Evolutionary conservation across 352 stramenopile genomes (phyloP).

Genomic region (Saprolegnia parasitica): DNA sequence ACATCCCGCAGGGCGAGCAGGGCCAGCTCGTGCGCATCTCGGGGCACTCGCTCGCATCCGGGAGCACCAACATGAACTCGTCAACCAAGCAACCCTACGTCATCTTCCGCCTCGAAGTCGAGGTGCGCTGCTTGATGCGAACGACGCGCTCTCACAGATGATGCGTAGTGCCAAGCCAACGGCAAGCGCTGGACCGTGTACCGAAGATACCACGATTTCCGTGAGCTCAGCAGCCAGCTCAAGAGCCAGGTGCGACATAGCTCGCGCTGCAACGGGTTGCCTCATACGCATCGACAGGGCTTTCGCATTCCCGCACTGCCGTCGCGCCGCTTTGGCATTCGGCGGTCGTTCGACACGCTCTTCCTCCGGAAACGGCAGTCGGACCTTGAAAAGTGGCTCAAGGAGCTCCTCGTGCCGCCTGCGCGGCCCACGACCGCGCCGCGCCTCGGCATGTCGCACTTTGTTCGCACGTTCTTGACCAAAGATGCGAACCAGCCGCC

Average conservation of each 20-base stretch:
- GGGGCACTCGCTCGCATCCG: conserved; percentile 68
- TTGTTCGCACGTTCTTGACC: conserved; percentile 16
- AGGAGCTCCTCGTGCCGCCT: conserved; percentile 67
- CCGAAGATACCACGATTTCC: conserved; percentile 81
- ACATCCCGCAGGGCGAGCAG: conserved; percentile 57
- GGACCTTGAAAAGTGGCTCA: conserved; percentile 79
- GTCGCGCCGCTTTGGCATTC: conserved; percentile 61
- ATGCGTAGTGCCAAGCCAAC: conserved; percentile 58
- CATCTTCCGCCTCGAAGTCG: conserved; percentile 76
- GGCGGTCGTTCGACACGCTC: conserved; percentile 68
- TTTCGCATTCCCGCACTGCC: conserved; percentile 69
- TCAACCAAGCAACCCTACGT: conserved; percentile 43
- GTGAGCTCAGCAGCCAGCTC: conserved; percentile 73
- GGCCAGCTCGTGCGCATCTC: conserved; percentile 76
- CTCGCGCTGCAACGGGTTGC: background rate
- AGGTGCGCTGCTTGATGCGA: conserved; percentile 25
- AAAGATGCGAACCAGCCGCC: conserved; percentile 23
- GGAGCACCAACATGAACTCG: conserved; percentile 48
- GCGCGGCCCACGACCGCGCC: background rate
- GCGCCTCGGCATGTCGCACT: conserved; percentile 1
- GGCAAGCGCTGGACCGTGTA: conserved; percentile 87
- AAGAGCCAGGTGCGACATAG: conserved; percentile 46
- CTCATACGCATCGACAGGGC: conserved; percentile 33
- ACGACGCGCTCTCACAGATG: background rate
- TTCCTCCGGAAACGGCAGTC: conserved; percentile 81